Evolutionary conservation across 1,139 yeast genomes (phyloP), one percentile per base, ranked within the genome.

Genomic region (Yamadazyma trypodendri): DNA sequence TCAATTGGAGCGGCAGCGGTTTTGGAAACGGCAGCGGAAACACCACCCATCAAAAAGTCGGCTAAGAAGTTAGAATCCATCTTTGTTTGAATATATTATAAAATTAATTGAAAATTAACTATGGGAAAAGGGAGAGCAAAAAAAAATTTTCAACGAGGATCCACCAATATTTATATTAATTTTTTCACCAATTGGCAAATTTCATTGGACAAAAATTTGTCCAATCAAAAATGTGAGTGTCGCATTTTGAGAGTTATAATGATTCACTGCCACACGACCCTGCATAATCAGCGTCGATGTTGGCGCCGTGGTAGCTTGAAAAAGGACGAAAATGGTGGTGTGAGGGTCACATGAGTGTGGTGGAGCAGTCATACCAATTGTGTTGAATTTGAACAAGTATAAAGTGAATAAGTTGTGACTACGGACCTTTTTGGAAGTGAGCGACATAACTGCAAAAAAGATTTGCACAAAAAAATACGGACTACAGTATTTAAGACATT

Each of bases 1-100:
- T 71, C 77, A 60, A 71, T 70, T 66, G 77, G 77, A 54, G 77
- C 76, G 53, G 76, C 76, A 40, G 75, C 76, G 48, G 77, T 71
- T 67, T 71, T 71, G 50, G 76, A 68, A 65, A 71, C 74, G 59
- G 77, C 77, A 65, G 77, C 77, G 68, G 77, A 71, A 51, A 71
- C 73, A 71, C 77, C 77, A 63, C 77, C 77, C 75, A 70, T 45
- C 69, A 71, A 48, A 63, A 71, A 71, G 55, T 71, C 75, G 56
- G 58, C 45, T 48, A 61, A 45, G 57, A 62, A 62, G 40, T 52
- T 46, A 41, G 51, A 48, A 48, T 61, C 64, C 63, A 59, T 60
- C 43, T 48, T 56, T 41, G 43, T 24, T 43, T 50, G 41, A 46
- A 41, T 43, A 35, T 35, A 28, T 35, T 27, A 32, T 31, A 32